These are phyloP conservation scores for Aphanoascus verrucosus DNA, from an alignment of 2,329 filamentous ascomycete species.

Conservation along the genomic window DNA sequence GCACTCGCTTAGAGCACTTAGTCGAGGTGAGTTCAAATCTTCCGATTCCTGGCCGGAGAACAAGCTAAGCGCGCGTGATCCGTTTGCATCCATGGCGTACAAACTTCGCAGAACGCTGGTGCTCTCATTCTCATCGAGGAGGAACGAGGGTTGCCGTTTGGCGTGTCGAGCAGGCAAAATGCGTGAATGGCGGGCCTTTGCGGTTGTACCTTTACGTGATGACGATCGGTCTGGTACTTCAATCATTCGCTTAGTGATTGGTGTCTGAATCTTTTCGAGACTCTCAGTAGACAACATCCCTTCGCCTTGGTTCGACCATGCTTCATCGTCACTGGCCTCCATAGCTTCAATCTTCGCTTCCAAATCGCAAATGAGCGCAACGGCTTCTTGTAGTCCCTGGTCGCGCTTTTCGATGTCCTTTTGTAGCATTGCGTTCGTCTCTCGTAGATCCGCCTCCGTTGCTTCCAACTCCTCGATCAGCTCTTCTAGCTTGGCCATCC, in stretches of 20 bases:
- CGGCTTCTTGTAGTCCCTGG: conserved; percentile 34
- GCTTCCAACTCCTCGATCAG: conserved; percentile 30
- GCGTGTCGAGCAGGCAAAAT: conserved; percentile 24
- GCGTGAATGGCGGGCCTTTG: conserved; percentile 16
- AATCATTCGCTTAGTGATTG: conserved; percentile 21
- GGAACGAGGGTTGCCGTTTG: conserved; percentile 28
- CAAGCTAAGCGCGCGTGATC: conserved; percentile 26
- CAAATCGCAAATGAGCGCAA: conserved; percentile 35
- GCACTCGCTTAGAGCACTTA: conserved; percentile 38
- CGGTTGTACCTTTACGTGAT: conserved; percentile 24
- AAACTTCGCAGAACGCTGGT: conserved; percentile 33
- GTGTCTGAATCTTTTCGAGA: conserved; percentile 13
- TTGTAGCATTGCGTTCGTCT: conserved; percentile 30
- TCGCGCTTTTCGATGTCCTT: conserved; percentile 32
- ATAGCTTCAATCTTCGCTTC: conserved; percentile 32
- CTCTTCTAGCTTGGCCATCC: conserved; percentile 30
- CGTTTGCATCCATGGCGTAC: conserved; percentile 25
- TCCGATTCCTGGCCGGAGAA: conserved; percentile 27
- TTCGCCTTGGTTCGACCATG: neutral
- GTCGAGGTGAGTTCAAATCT: conserved; percentile 31
- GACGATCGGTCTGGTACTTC: conserved; percentile 34
- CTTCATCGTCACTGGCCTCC: conserved; percentile 2
- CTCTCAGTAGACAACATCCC: neutral
- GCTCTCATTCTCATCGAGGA: conserved; percentile 28
- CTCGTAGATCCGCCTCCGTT: conserved; percentile 29